Evolutionary conservation across 495 filamentous ascomycete genomes (phyloP).

Genomic region (Aspergillus nanangensis): DNA sequence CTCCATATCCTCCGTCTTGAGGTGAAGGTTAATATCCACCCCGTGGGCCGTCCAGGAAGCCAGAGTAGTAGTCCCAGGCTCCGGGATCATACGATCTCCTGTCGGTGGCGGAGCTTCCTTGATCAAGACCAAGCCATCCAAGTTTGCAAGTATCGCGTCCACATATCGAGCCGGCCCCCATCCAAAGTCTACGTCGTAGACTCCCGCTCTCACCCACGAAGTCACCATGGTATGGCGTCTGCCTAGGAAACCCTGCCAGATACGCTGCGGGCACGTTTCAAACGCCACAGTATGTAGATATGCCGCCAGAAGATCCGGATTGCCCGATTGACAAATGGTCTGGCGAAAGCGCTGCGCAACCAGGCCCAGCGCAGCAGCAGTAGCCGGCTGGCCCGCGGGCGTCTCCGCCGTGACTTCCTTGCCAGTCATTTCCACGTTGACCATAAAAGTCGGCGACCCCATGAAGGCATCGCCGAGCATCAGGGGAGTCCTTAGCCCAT

Average conservation of each 20-base stretch:
- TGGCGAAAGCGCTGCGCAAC: slow-evolving; percentile 18
- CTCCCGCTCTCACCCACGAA: slow-evolving; percentile 19
- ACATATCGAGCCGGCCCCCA: slow-evolving; percentile 17
- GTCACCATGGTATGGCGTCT: slow-evolving; percentile 25
- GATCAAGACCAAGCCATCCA: slow-evolving; percentile 24
- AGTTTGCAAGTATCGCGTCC: slow-evolving; percentile 16
- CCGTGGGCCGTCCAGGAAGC: slow-evolving; percentile 19
- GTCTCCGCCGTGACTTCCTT: background rate
- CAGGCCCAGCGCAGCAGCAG: background rate
- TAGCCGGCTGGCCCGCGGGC: no score
- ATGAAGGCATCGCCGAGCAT: slow-evolving; percentile 17
- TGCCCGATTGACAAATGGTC: slow-evolving; percentile 16
- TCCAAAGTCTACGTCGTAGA: slow-evolving; percentile 29
- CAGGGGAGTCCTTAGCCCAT: slow-evolving; percentile 14
- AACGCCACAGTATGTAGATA: slow-evolving; percentile 24
- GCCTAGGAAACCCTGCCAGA: slow-evolving; percentile 33
- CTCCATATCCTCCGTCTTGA: slow-evolving; percentile 22
- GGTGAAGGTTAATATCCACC: slow-evolving; percentile 23
- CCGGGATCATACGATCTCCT: background rate
- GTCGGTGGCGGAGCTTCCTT: slow-evolving; percentile 21
- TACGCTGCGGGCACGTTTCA: slow-evolving; percentile 26
- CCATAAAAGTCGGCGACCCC: slow-evolving; percentile 21
- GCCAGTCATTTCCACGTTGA: slow-evolving; percentile 21
- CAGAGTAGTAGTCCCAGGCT: no score
- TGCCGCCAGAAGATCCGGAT: slow-evolving; percentile 13